Evolutionary conservation across 2,329 filamentous ascomycete species (phyloP).

Genomic region (Sclerotinia glacialis): DNA sequence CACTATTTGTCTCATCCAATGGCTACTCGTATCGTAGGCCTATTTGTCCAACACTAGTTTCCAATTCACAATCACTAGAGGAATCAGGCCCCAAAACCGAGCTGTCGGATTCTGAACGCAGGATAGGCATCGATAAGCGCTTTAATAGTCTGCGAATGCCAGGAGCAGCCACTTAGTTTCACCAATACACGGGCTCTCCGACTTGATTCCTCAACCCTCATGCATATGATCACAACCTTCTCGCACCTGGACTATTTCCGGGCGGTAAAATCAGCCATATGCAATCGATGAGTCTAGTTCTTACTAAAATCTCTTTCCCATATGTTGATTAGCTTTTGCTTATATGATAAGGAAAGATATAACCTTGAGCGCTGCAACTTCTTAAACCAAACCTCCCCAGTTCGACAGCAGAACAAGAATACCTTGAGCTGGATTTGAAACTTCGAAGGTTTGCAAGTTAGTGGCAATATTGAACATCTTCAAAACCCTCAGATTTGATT

Average conservation of each 20-base stretch:
- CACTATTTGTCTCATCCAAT: not conserved
- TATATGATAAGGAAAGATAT: not conserved
- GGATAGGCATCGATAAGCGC: not conserved
- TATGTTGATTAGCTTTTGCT: too few species aligned
- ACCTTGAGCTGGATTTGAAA: not conserved
- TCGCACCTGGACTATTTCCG: not conserved
- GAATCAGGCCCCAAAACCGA: not conserved
- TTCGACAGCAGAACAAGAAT: not conserved
- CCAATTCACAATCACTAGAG: not conserved
- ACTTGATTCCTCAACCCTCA: not conserved
- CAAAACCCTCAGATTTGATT: not conserved
- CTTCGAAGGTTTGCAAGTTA: not conserved
- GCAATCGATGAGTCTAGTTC: not conserved
- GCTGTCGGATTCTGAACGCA: not conserved
- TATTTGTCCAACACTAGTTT: not conserved
- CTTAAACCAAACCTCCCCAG: not conserved
- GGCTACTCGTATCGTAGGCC: not conserved
- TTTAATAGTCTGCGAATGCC: not conserved
- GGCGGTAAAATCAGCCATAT: not conserved
- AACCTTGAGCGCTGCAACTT: not conserved
- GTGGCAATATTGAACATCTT: too few species aligned
- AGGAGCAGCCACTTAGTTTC: not conserved
- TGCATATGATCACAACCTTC: not conserved
- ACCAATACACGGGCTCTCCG: not conserved
- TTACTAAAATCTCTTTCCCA: not conserved